A percentile compares a stretch with the other conserved stretches of the same genome.
phyloP scores from a whole-genome alignment of 305 asterid species.

The Andrographis paniculata region DNA sequence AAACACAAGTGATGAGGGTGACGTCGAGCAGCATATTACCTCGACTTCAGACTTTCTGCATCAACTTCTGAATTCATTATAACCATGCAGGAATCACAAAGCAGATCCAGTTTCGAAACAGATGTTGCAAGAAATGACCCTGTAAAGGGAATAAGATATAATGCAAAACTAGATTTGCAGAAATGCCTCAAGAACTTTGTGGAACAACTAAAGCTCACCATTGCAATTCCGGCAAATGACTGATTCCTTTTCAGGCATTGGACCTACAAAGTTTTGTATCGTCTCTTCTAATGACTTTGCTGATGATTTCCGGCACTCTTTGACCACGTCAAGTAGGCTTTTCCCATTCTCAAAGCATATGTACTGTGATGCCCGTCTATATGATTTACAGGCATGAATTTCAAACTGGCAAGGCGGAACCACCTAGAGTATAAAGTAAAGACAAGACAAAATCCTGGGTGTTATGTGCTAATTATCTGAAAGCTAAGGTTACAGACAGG shows the following conservation, averaged over 20 bases:
- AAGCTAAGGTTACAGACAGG: not conserved
- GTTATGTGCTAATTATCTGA: too few relatives aligned
- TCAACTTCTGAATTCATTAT: conserved; percentile 47
- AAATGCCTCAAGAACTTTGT: not conserved
- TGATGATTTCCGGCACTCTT: conserved; percentile 62
- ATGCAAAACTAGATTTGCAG: conserved; percentile 18
- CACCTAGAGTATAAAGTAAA: conserved; percentile 44
- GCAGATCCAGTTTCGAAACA: conserved; percentile 58
- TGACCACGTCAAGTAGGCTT: conserved; percentile 61
- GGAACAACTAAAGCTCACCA: conserved; percentile 34
- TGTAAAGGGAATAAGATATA: conserved; percentile 19
- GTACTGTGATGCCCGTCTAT: conserved; percentile 61
- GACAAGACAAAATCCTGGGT: conserved; percentile 24
- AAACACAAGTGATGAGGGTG: not conserved
- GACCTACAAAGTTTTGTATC: conserved; percentile 73
- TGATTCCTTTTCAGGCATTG: conserved; percentile 68
- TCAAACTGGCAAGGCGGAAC: conserved; percentile 93
- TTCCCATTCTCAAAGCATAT: conserved; percentile 68
- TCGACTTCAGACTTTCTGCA: conserved; percentile 37
- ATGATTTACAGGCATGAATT: conserved; percentile 57
- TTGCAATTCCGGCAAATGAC: conserved; percentile 65
- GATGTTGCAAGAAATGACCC: conserved; percentile 82
- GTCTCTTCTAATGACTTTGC: conserved; percentile 69
- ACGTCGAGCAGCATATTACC: conserved; percentile 38
- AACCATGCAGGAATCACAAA: conserved; percentile 83